phyloP scores from a whole-genome alignment of 2,329 filamentous ascomycete genomes.

The Colletotrichum plurivorum region DNA sequence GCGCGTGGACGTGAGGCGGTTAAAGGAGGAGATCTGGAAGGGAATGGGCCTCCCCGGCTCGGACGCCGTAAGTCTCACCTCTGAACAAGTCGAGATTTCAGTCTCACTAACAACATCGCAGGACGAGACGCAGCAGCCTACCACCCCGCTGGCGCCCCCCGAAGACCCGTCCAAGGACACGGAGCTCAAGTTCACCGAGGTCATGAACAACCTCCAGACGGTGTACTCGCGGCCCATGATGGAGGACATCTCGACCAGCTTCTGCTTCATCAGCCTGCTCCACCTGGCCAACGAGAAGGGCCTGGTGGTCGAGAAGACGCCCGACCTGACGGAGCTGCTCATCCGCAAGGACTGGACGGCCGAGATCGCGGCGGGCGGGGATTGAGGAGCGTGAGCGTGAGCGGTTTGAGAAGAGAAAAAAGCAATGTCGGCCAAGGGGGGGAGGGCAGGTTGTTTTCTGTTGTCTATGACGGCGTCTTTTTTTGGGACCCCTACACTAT shows the following conservation, averaged over 20 bases:
- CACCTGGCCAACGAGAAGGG: slow-evolving; percentile 96
- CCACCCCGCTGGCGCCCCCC: slow-evolving; percentile 45
- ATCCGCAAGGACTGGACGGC: slow-evolving; percentile 75
- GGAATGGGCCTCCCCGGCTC: slow-evolving; percentile 68
- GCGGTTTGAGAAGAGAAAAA: neutral
- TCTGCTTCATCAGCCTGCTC: slow-evolving; percentile 92
- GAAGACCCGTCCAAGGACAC: slow-evolving; percentile 59
- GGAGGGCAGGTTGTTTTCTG: too few species aligned
- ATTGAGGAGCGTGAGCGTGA: slow-evolving; percentile 41
- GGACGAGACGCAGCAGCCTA: slow-evolving; percentile 36
- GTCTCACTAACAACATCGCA: slow-evolving; percentile 1
- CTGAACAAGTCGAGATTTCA: neutral
- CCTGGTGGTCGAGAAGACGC: slow-evolving; percentile 78
- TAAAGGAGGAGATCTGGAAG: slow-evolving; percentile 81
- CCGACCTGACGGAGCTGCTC: slow-evolving; percentile 70
- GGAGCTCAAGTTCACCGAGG: slow-evolving; percentile 85
- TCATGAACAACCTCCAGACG: slow-evolving; percentile 89
- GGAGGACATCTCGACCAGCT: slow-evolving; percentile 94
- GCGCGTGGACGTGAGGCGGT: slow-evolving; percentile 77
- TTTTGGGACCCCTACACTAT: neutral
- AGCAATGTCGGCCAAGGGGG: too few species aligned
- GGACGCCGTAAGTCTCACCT: slow-evolving; percentile 54
- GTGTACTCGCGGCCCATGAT: slow-evolving; percentile 90
- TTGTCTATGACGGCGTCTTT: neutral
- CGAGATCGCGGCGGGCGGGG: slow-evolving; percentile 63